Percentiles rank a stretch among this genome's conserved stretches.
Evolutionary conservation across 2,329 filamentous ascomycete species (phyloP).

Genomic region (Biscogniauxia sp.): DNA sequence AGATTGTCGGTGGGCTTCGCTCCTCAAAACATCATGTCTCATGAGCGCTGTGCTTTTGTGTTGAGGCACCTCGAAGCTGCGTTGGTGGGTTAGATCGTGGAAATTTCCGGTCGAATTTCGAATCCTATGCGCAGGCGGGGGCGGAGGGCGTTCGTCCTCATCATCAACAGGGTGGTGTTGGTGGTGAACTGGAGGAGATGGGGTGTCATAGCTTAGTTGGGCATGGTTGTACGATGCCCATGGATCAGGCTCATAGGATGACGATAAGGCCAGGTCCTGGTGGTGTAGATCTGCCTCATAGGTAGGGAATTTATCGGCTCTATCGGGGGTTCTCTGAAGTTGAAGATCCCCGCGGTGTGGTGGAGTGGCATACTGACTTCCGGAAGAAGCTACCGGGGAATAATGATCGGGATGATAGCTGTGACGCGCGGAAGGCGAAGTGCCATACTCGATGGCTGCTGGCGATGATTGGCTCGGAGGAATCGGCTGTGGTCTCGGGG

Average conservation of each 20-base stretch:
- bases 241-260: conserved; percentile 25
- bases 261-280: conserved; percentile 33
- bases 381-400: conserved; percentile 29
- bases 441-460: conserved; percentile 51
- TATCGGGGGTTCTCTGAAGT: conserved; percentile 22
- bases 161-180: conserved; percentile 36
- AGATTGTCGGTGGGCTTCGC: conserved; percentile 55
- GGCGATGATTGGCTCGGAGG: conserved; percentile 50
- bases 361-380: conserved; percentile 34
- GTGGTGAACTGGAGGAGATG: conserved; percentile 20
- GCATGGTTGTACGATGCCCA: conserved; percentile 20
- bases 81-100: conserved; percentile 41
- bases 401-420: conserved; percentile 38
- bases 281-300: conserved; percentile 32
- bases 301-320: conserved; percentile 23
- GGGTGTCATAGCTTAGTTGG: conserved; percentile 20
- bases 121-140: conserved; percentile 51
- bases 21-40: conserved; percentile 57
- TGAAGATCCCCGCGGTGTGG: conserved; percentile 39
- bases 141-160: conserved; percentile 48
- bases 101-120: conserved; percentile 44
- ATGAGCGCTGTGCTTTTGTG: conserved; percentile 47
- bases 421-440: conserved; percentile 35
- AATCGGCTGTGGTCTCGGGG: conserved; percentile 47
- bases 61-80: conserved; percentile 40